These are phyloP conservation scores for Dactylellina parvicollis DNA, from an alignment of 2,329 filamentous ascomycete species.

Conservation along the genomic window DNA sequence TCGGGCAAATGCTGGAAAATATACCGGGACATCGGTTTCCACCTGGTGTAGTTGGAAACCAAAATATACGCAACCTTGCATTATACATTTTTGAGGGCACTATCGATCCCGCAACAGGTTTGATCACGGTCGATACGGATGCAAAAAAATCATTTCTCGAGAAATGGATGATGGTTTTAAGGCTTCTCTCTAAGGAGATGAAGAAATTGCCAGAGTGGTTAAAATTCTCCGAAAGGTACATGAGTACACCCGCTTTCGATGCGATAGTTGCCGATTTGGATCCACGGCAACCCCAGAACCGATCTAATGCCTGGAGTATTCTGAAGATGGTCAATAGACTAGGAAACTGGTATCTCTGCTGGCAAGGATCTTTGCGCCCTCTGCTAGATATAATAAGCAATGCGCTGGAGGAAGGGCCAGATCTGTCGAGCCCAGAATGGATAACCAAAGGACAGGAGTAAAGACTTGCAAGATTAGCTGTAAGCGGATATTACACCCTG, in stretches of 20 bases:
- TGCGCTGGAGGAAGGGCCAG: constrained; percentile 1
- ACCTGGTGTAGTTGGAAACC: not conserved
- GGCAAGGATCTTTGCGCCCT: not conserved
- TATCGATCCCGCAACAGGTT: not conserved
- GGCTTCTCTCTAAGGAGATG: not conserved
- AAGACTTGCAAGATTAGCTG: not conserved
- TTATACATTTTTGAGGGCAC: not conserved
- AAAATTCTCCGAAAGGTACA: not conserved
- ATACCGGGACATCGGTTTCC: not conserved
- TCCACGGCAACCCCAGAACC: not conserved
- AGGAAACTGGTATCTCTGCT: constrained; percentile 4
- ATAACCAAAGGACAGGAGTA: not conserved
- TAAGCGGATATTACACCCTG: not conserved
- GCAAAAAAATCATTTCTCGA: not conserved
- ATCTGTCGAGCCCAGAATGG: not conserved
- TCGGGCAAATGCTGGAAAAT: not conserved
- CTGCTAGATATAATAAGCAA: not conserved
- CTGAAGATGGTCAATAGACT: not conserved
- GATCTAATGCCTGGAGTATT: not conserved
- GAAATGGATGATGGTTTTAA: not conserved
- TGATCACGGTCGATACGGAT: not conserved
- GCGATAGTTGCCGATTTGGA: constrained; percentile 1
- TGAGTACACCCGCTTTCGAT: not conserved
- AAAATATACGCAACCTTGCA: not conserved
- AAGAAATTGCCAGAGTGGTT: not conserved